Base-by-base conservation (phyloP, 345 rosid genomes). In the Euphorbia tirucalli region DNA sequence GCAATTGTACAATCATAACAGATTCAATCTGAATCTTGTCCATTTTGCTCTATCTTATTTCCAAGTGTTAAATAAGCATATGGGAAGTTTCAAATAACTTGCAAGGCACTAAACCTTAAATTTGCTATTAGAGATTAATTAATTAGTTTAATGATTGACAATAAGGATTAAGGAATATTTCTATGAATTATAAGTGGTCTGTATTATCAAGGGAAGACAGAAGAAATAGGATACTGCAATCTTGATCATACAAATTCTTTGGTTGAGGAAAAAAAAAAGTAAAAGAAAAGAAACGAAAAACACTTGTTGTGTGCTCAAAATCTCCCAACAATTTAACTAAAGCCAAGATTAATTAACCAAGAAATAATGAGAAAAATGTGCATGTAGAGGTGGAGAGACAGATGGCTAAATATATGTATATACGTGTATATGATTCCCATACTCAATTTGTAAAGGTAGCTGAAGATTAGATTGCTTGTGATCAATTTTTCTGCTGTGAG, bases 391-490 rank as follows among this genome's bases (percentile, higher is more conserved):
- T 15, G 28, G 21, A 60, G 10, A 54, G 24, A 65, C 10, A 46
- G 15, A 24, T 24, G 9, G 44, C 8, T 4, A 41, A 41, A 37
- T 8, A 37, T 37, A 37, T 37, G 8, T 37, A 8, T 37, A 37
- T n/a, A n/a, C n/a, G n/a, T n/a, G n/a, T n/a, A n/a, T 44, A 56
- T 9, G 52, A 59, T 58, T 37, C 22, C 52, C 35, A 32, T 49
- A 32, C 56, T 65, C 21, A 39, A 71, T 28, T 7, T 55, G 69
- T 50, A 31, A 30, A 72, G 77, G 80, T 69, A 58, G 78, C 64
- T 32, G 50, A 61, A 24, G 65, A 61, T 71, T 73, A 71, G 67
- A 72, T 78, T 78, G 83, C 81, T 78, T 72, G 77, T 28, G 52
- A 13, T 39, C 43, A 27, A 39, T 25, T 71, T 71, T 68, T 22